Base-by-base conservation (phyloP, 1,139 yeast species). In the Taphrina confusa region DNA sequence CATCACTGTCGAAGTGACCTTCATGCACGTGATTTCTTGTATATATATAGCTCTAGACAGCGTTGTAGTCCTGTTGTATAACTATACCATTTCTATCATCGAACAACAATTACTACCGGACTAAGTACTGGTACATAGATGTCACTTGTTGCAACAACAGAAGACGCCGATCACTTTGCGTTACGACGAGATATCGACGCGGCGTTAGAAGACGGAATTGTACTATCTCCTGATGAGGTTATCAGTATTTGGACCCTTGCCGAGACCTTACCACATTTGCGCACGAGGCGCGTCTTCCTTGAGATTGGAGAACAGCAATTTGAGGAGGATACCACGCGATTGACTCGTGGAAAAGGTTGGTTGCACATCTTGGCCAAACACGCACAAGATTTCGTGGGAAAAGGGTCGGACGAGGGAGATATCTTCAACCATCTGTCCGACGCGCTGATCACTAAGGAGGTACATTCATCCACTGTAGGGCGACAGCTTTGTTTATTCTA, bases 281-380 rank as follows among this genome's bases (percentile, higher is more conserved):
- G 18, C n/a, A 36, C 40, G 8, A 36, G 40, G 18, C n/a, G 40
- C n/a, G 40, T 36, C 40, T 36, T 36, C n/a, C 40, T 36, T 36
- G 40, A 36, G 40, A 12, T 36, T 6, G 40, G 40, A 6, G 18
- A 36, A 12, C 40, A 36, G 14, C 40, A 36, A 36, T 36, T 12
- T 16, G 40, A 36, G 8, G 40, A 36, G 18, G 33, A 8, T 11
- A 12, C 18, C 8, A 6, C 18, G 18, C 8, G n/a, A 6, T 16
- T 36, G 6, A 14, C 18, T 16, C n/a, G 8, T 14, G 40, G 40
- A 9, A 36, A 12, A 6, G 40, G 40, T 12, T 36, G 40, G 40
- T n/a, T 36, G 6, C 40, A 36, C n/a, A 36, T 36, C n/a, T 14
- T 36, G 6, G 40, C 40, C 6, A 36, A 36, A 36, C 40, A 36